phyloP scores from a whole-genome alignment of 768 basidiomycete species.

The Tephrocybe sp. region DNA sequence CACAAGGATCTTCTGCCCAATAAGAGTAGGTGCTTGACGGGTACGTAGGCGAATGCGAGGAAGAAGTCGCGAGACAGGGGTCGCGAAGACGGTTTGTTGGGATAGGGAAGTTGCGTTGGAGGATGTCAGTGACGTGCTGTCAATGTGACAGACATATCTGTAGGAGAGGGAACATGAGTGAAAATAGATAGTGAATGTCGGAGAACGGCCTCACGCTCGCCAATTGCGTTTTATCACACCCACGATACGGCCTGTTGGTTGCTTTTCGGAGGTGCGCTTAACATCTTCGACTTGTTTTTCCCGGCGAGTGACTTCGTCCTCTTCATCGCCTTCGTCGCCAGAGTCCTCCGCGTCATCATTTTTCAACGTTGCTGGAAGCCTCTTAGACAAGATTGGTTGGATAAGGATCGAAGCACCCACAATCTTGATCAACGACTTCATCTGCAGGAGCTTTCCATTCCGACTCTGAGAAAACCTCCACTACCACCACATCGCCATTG shows the following conservation, averaged over 20 bases:
- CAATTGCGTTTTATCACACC: conserved; percentile 95
- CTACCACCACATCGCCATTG: conserved; percentile 88
- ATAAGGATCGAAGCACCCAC: conserved; percentile 37
- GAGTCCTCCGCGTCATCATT: conserved; percentile 86
- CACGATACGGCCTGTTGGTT: conserved; percentile 89
- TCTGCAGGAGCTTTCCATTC: conserved; percentile 94
- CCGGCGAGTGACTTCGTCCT: conserved; percentile 34
- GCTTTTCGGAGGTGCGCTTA: conserved; percentile 54
- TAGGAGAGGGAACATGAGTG: not conserved
- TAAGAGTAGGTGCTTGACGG: conserved; percentile 83
- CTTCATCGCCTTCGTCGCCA: conserved; percentile 52
- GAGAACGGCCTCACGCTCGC: conserved; percentile 66
- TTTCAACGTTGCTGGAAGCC: conserved; percentile 62
- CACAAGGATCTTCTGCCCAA: conserved; percentile 94
- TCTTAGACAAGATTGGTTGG: conserved; percentile 2
- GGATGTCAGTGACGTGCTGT: conserved; percentile 81
- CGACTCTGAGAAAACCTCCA: conserved; percentile 80
- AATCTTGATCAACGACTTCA: conserved; percentile 92
- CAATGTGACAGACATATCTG: conserved; percentile 94
- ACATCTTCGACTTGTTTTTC: conserved; percentile 42
- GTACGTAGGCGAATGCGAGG: conserved; percentile 94
- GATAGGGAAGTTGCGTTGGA: conserved; percentile 75
- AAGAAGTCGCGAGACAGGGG: conserved; percentile 85
- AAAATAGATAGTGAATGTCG: conserved; percentile 6
- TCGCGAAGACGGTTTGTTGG: conserved; percentile 90